Conservation (phyloP, 106 monocot genomes). For the Amphibolis antarctica region DNA sequence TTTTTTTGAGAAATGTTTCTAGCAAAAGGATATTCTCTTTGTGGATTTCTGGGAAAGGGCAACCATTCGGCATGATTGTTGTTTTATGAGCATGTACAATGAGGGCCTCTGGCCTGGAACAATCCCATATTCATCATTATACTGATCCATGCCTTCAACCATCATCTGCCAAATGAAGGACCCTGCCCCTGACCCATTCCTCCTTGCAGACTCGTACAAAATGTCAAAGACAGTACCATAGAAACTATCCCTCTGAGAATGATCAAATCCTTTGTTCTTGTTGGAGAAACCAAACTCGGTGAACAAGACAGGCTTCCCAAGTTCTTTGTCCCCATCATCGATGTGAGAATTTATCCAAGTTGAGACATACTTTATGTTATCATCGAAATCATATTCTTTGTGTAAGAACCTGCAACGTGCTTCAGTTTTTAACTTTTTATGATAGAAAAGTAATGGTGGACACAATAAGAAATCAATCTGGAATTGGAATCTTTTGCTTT, state of each 20-base stretch:
- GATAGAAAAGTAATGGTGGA: neutral
- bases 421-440: neutral
- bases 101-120: conserved; percentile 43
- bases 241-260: conserved; percentile 37
- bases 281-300: conserved; percentile 76
- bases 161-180: conserved; percentile 78
- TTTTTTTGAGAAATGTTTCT: neutral
- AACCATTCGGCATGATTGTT: conserved; percentile 65
- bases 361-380: conserved; percentile 37
- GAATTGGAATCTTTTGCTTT: conserved; percentile 9
- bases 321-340: conserved; percentile 63
- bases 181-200: conserved; percentile 43
- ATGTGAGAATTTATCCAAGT: conserved; percentile 75
- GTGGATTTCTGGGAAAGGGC: conserved; percentile 6
- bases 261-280: conserved; percentile 34
- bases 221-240: conserved; percentile 50
- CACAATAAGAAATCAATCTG: neutral
- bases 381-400: conserved; percentile 27
- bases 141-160: conserved; percentile 55
- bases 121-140: conserved; percentile 56
- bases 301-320: conserved; percentile 65
- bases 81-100: conserved; percentile 43
- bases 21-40: neutral
- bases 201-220: conserved; percentile 39
- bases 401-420: conserved; percentile 22